phyloP scores from a whole-genome alignment of 768 basidiomycete species.

The Agaricus subrufescens region DNA sequence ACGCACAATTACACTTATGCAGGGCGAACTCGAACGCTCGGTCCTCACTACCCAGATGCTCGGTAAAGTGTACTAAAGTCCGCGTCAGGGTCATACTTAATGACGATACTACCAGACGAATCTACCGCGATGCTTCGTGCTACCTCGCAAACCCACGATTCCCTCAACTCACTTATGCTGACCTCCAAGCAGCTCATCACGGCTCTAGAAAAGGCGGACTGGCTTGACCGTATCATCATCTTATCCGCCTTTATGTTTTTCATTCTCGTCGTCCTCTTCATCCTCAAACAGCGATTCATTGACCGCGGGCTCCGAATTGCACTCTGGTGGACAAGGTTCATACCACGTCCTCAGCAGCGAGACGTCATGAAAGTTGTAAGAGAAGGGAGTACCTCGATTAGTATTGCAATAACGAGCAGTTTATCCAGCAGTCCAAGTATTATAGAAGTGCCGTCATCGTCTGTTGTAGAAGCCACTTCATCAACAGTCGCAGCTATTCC shows the following conservation, averaged over 20 bases:
- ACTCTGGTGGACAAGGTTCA: constrained; percentile 83
- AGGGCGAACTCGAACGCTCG: constrained; percentile 86
- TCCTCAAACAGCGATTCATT: constrained; percentile 83
- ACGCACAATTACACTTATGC: constrained; percentile 82
- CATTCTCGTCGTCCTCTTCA: constrained; percentile 75
- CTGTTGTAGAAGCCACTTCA: neutral
- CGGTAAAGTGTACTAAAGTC: constrained; percentile 33
- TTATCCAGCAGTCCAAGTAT: neutral
- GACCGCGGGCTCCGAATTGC: constrained; percentile 76
- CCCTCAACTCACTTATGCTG: constrained; percentile 61
- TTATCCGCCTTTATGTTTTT: constrained; percentile 80
- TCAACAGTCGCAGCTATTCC: neutral
- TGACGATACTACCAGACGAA: neutral
- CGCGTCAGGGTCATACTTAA: neutral
- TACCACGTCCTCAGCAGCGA: constrained; percentile 39
- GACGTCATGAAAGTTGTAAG: constrained; percentile 26
- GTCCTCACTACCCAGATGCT: constrained; percentile 84
- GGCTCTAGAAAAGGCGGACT: constrained; percentile 85
- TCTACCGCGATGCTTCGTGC: constrained; percentile 75
- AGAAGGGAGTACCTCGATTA: constrained; percentile 19
- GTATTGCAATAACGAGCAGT: neutral
- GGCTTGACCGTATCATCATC: constrained; percentile 87
- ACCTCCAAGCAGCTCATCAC: constrained; percentile 85
- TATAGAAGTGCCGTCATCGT: neutral
- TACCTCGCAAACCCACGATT: constrained; percentile 74